Conservation (phyloP, 352 stramenopile species). For the Phytophthora quininea region DNA sequence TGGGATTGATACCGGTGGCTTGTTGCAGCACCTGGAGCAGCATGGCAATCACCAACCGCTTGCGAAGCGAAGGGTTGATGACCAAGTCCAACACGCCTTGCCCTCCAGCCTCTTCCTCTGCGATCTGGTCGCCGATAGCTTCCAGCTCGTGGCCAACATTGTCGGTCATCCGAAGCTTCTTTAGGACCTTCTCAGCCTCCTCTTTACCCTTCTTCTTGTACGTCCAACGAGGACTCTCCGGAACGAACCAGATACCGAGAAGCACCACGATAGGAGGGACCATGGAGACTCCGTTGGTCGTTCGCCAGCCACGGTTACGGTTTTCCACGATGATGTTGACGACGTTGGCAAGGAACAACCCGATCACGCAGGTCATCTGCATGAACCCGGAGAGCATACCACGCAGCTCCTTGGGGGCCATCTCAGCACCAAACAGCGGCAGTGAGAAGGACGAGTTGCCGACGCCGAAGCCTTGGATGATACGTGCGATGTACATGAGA, state of each 20-base stretch:
- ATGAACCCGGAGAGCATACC: constrained; percentile 46
- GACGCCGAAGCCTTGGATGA: constrained; percentile 43
- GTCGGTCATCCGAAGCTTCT: constrained; percentile 36
- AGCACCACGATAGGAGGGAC: constrained; percentile 39
- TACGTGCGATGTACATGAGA: constrained; percentile 35
- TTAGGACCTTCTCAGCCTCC: constrained; percentile 33
- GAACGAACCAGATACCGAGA: constrained; percentile 42
- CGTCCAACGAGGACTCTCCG: constrained; percentile 48
- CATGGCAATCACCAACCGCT: constrained; percentile 38
- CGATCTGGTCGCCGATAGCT: constrained; percentile 44
- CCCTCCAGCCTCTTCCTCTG: constrained; percentile 28
- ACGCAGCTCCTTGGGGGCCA: constrained; percentile 40
- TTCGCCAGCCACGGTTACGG: constrained; percentile 36
- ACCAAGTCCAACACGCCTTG: constrained; percentile 32
- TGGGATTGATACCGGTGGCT: constrained; percentile 41
- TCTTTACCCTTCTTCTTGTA: constrained; percentile 45
- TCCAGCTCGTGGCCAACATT: constrained; percentile 41
- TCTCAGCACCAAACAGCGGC: constrained; percentile 44
- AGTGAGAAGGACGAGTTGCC: constrained; percentile 43
- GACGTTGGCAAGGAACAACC: constrained; percentile 41
- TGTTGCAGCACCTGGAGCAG: constrained; percentile 40
- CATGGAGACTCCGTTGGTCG: constrained; percentile 43
- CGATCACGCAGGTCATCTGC: constrained; percentile 44
- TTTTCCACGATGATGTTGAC: constrained; percentile 45
- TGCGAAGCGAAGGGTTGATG: constrained; percentile 26